These are phyloP conservation scores for Mucor piriformis DNA, from an alignment of 371 early-diverging fungal species.

Conservation along the genomic window DNA sequence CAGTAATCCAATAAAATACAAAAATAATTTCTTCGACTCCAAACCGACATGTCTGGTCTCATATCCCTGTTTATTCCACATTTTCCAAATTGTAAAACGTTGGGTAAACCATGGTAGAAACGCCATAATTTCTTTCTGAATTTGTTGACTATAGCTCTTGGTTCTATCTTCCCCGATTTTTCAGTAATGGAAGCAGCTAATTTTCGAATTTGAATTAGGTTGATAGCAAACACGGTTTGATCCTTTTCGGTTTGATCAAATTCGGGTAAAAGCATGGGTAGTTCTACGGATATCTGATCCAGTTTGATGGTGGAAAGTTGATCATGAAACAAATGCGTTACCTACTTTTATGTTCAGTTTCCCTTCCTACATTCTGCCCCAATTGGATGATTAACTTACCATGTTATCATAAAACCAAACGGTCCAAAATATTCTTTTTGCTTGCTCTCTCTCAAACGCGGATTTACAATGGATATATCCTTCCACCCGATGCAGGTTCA, in stretches of 20 bases:
- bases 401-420: slow-evolving; percentile 45
- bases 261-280: slow-evolving; percentile 22
- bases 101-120: slow-evolving; percentile 8
- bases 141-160: slow-evolving; percentile 4
- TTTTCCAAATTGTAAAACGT: slow-evolving; percentile 2
- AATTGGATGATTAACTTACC: too few species aligned
- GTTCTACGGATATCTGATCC: slow-evolving; percentile 25
- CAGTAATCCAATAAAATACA: slow-evolving; percentile 39
- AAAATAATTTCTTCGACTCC: slow-evolving; percentile 28
- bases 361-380: too few species aligned
- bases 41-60: slow-evolving; percentile 12
- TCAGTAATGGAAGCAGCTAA: slow-evolving; percentile 15
- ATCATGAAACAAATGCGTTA: slow-evolving; percentile 22
- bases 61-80: neutral
- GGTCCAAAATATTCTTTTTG: slow-evolving; percentile 41
- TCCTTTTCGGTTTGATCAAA: slow-evolving; percentile 28
- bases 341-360: neutral
- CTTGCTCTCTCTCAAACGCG: slow-evolving; percentile 27
- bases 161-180: slow-evolving; percentile 11
- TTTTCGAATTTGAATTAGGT: slow-evolving; percentile 24
- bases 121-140: slow-evolving; percentile 5
- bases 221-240: slow-evolving; percentile 28
- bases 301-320: slow-evolving; percentile 20
- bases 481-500: slow-evolving; percentile 34
- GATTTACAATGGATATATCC: slow-evolving; percentile 30